phyloP scores from a whole-genome alignment of 768 basidiomycete species.

The Boletus subcaerulescens region DNA sequence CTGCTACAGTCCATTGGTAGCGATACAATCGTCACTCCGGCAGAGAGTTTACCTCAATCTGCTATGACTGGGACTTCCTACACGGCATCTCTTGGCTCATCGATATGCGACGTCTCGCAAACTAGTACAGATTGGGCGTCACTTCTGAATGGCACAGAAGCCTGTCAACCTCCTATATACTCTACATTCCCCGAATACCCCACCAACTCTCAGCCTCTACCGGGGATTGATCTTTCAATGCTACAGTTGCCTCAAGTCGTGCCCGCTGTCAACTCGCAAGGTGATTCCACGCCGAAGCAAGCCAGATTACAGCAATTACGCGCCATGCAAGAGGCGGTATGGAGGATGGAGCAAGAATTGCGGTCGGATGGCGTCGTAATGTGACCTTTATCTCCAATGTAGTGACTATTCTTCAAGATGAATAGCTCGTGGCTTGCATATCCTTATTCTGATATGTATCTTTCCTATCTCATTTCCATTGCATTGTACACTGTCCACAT shows the following conservation, averaged over 20 bases:
- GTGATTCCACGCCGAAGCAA: constrained; percentile 7
- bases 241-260: constrained; percentile 17
- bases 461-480: not conserved
- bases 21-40: not conserved
- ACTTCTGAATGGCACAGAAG: constrained; percentile 6
- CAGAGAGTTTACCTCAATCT: not conserved
- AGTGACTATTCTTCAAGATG: constrained; percentile 3
- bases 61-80: not conserved
- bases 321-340: constrained; percentile 34
- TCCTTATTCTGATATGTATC: constrained; percentile 22
- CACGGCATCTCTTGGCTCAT: not conserved
- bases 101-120: constrained; percentile 2
- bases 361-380: constrained; percentile 15
- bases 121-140: constrained; percentile 13
- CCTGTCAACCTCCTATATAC: not conserved
- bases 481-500: not conserved
- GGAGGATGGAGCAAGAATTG: constrained; percentile 35
- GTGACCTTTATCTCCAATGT: not conserved
- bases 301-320: constrained; percentile 20
- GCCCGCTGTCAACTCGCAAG: not conserved
- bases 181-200: constrained; percentile 3
- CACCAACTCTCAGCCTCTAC: constrained; percentile 1
- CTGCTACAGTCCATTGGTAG: constrained; percentile 6
- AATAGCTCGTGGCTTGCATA: constrained; percentile 1
- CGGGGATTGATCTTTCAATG: constrained; percentile 26